A percentile compares a stretch with the other conserved stretches of the same genome.
Conservation (phyloP, 177 flowering plant genomes). For the Tripterygium wilfordii region DNA sequence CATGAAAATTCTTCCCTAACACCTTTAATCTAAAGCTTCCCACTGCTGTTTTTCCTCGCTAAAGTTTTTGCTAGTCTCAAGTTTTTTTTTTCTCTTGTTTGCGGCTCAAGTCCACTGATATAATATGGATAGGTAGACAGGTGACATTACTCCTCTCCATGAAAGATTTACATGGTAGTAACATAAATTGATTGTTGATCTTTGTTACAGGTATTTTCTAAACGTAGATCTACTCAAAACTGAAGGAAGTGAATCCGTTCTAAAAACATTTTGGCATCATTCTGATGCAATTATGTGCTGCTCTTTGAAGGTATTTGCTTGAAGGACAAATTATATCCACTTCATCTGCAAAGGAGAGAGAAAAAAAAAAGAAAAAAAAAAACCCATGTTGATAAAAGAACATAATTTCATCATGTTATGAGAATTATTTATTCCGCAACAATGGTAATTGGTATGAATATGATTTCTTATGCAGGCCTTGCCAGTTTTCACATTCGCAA, state of each 20-base stretch:
- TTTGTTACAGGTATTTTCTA: conserved; percentile 30
- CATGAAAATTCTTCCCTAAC: not conserved
- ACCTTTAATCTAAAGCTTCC: not conserved
- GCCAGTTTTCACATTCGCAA: conserved; percentile 52
- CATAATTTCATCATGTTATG: too few species aligned
- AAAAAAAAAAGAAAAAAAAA: too few species aligned
- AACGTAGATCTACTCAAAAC: conserved; percentile 34
- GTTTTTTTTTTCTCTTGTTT: too few species aligned
- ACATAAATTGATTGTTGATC: not conserved
- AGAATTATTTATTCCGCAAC: too few species aligned
- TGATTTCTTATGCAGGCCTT: conserved; percentile 26
- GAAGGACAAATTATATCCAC: not conserved
- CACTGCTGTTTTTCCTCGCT: not conserved
- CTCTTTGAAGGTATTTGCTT: conserved; percentile 26
- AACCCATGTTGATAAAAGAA: too few species aligned
- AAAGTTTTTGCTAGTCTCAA: too few species aligned
- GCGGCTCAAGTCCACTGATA: too few species aligned
- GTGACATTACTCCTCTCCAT: too few species aligned
- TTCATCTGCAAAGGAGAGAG: too few species aligned
- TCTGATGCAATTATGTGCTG: conserved; percentile 35
- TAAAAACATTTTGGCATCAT: conserved; percentile 38
- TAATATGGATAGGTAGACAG: too few species aligned
- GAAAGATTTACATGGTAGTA: too few species aligned
- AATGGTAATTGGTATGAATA: not conserved
- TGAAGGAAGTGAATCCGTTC: conserved; percentile 33